These are phyloP conservation scores for Populus hybrid DNA, from an alignment of 441 rosid species.

Conservation along the genomic window DNA sequence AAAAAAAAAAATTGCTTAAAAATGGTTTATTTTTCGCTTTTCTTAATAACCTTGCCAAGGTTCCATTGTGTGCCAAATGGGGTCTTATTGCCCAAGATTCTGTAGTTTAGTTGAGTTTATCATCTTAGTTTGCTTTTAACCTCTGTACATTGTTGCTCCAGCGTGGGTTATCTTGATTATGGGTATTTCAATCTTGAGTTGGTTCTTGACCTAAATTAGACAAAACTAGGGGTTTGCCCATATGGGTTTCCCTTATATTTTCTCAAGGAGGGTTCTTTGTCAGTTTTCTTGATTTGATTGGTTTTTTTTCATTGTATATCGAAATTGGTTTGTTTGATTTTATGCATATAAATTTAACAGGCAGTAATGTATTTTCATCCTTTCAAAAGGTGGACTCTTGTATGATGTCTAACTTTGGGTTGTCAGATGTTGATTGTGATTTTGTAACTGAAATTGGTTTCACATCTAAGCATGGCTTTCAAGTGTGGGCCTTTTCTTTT, in stretches of 20 bases:
- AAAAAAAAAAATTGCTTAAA: neutral
- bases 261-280: neutral
- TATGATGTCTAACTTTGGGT: slow-evolving; percentile 2
- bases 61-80: slow-evolving; percentile 3
- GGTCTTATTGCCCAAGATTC: neutral
- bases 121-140: neutral
- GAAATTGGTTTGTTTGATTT: neutral
- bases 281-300: neutral
- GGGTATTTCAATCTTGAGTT: neutral
- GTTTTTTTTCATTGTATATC: neutral
- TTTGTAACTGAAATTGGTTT: neutral
- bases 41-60: slow-evolving; percentile 1
- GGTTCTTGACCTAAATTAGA: neutral
- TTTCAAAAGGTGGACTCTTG: neutral
- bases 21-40: slow-evolving; percentile 11
- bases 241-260: neutral
- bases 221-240: neutral
- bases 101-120: slow-evolving; percentile 8
- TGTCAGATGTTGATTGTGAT: neutral
- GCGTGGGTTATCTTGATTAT: neutral
- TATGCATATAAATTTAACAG: neutral
- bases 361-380: neutral
- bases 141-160: neutral
- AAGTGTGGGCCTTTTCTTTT: neutral
- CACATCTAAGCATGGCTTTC: neutral